Percentiles rank a stretch among this genome's conserved stretches.
Evolutionary conservation across 1,284 basidiomycete species (phyloP).

Genomic region (Leccinum ambiguum): DNA sequence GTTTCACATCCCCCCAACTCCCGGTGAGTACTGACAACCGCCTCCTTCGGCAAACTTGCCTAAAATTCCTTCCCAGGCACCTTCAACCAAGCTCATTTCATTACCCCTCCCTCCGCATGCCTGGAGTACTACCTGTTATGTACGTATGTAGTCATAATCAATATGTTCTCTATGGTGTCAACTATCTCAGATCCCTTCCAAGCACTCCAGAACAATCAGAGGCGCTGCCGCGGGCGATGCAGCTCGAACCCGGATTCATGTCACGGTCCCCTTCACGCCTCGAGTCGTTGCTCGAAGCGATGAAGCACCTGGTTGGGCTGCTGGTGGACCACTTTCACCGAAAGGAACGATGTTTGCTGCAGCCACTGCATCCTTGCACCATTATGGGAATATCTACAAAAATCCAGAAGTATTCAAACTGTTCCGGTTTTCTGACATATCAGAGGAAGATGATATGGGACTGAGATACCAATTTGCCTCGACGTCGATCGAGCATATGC

Average conservation of each 20-base stretch:
- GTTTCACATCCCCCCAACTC: no score
- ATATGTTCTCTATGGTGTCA: no score
- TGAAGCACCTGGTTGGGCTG: no score
- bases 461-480: constrained; percentile 21
- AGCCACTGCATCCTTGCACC: constrained; percentile 26
- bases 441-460: constrained; percentile 13
- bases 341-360: constrained; percentile 32
- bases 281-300: constrained; percentile 57
- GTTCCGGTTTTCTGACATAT: constrained; percentile 32
- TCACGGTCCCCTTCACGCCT: constrained; percentile 40
- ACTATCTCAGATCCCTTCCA: constrained; percentile 60
- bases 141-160: no score
- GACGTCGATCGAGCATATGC: constrained; percentile 10
- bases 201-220: constrained; percentile 46
- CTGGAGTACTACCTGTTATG: no score
- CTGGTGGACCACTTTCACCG: constrained; percentile 29
- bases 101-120: no score
- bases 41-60: no score
- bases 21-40: no score
- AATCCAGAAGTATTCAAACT: constrained; percentile 31
- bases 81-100: no score
- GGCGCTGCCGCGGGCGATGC: constrained; percentile 57
- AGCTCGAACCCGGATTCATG: constrained; percentile 44
- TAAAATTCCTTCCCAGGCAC: no score
- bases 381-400: constrained; percentile 27